These are phyloP conservation scores for Clitoria ternatea DNA, from an alignment of 306 rosid species.

Conservation along the genomic window DNA sequence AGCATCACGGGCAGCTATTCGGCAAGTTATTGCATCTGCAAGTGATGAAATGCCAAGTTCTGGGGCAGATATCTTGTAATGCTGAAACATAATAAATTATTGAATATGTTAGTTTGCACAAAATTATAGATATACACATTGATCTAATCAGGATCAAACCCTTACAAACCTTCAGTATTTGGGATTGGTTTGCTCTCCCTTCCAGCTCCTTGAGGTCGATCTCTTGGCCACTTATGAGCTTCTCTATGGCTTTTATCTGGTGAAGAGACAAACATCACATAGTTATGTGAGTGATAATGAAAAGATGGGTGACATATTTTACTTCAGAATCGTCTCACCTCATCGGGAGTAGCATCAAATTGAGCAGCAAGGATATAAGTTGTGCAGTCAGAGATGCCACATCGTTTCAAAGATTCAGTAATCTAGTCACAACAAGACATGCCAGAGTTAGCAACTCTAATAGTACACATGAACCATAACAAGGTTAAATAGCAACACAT, in stretches of 20 bases:
- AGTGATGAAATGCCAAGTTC: slow-evolving; percentile 78
- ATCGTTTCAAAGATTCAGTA: slow-evolving; percentile 84
- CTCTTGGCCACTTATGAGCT: slow-evolving; percentile 64
- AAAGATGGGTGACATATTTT: background rate
- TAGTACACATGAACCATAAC: background rate
- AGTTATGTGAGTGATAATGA: background rate
- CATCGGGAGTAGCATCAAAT: slow-evolving; percentile 68
- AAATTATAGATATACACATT: background rate
- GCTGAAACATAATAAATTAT: slow-evolving; percentile 46
- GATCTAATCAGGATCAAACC: background rate
- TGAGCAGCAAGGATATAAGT: slow-evolving; percentile 74
- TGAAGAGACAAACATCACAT: background rate
- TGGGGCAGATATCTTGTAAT: slow-evolving; percentile 61
- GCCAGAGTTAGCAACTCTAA: slow-evolving; percentile 22
- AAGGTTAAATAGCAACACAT: slow-evolving; percentile 5
- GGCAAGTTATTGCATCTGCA: slow-evolving; percentile 71
- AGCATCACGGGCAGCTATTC: slow-evolving; percentile 80
- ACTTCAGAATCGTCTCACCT: slow-evolving; percentile 41
- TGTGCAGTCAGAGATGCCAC: slow-evolving; percentile 72
- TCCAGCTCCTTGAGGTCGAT: slow-evolving; percentile 68
- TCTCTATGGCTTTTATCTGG: slow-evolving; percentile 63
- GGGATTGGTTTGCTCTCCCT: slow-evolving; percentile 66
- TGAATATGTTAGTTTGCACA: slow-evolving; percentile 11
- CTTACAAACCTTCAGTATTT: slow-evolving; percentile 64
- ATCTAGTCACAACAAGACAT: slow-evolving; percentile 48